A percentile compares a stretch with the other conserved stretches of the same genome.
These are phyloP conservation scores for Boletus rubescentipes DNA, from an alignment of 768 basidiomycete genomes.

Conservation along the genomic window DNA sequence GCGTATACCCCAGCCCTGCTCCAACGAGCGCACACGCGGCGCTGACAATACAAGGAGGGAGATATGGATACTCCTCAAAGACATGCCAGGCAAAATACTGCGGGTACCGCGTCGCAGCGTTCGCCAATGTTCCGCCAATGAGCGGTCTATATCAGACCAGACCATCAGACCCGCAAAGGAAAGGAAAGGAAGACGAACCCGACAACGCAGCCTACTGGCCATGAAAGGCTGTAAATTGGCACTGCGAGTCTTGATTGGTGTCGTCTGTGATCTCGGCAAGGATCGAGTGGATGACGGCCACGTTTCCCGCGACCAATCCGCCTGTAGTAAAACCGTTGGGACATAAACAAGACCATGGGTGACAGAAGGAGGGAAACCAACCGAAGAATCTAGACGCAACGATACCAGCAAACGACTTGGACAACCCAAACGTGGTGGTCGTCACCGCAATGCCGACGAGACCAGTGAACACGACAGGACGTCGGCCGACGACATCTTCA, in stretches of 20 bases:
- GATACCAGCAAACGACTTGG: slow-evolving; percentile 47
- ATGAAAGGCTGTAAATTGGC: slow-evolving; percentile 56
- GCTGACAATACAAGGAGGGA: slow-evolving; percentile 17
- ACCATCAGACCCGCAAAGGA: not conserved
- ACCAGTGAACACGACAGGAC: slow-evolving; percentile 58
- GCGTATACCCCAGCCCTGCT: slow-evolving; percentile 9
- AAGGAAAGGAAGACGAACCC: slow-evolving; percentile 36
- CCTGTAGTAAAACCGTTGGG: slow-evolving; percentile 33
- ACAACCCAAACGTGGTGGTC: slow-evolving; percentile 55
- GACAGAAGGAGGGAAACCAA: slow-evolving; percentile 22
- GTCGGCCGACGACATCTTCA: slow-evolving; percentile 56
- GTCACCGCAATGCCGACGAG: slow-evolving; percentile 50
- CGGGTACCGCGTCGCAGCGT: slow-evolving; percentile 20
- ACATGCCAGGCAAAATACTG: slow-evolving; percentile 12
- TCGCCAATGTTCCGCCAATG: slow-evolving; percentile 23
- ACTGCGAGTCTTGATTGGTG: slow-evolving; percentile 60
- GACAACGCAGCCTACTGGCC: slow-evolving; percentile 56
- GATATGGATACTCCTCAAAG: slow-evolving; percentile 14
- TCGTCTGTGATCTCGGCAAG: slow-evolving; percentile 63
- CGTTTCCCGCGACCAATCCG: slow-evolving; percentile 60
- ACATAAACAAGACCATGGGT: not conserved
- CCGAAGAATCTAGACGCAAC: slow-evolving; percentile 52
- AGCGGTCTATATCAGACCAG: slow-evolving; percentile 10
- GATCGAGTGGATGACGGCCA: slow-evolving; percentile 60
- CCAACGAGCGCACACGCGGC: slow-evolving; percentile 11